A percentile compares a stretch with the other conserved stretches of the same genome.
These are phyloP conservation scores for Tephrocybe sp. DNA, from an alignment of 768 basidiomycete species.

Conservation along the genomic window DNA sequence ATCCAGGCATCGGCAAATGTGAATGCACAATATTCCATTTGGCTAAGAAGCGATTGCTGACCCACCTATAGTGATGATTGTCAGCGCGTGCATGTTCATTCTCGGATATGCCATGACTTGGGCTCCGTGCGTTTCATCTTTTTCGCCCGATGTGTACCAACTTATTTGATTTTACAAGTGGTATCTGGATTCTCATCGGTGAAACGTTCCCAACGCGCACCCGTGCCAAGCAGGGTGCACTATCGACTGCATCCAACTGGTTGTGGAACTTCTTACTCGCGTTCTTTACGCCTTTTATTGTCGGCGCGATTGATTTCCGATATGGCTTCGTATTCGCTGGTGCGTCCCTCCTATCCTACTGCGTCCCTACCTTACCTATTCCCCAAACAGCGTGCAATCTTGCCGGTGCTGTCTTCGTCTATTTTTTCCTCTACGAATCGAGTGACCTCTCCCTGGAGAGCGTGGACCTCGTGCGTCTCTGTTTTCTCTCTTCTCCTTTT, in stretches of 20 bases:
- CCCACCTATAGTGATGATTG: constrained; percentile 51
- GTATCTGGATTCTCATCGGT: constrained; percentile 76
- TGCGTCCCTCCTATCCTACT: constrained; percentile 18
- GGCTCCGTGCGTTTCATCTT: constrained; percentile 45
- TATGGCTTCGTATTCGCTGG: constrained; percentile 77
- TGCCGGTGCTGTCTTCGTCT: constrained; percentile 59
- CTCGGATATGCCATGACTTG: constrained; percentile 70
- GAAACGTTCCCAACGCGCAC: constrained; percentile 77
- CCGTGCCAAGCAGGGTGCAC: constrained; percentile 67
- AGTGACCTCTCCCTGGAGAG: constrained; percentile 65
- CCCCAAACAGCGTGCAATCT: constrained; percentile 51
- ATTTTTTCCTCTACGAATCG: constrained; percentile 76
- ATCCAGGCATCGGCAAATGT: constrained; percentile 56
- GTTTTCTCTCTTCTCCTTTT: background rate
- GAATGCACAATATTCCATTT: constrained; percentile 15
- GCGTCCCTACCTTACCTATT: background rate
- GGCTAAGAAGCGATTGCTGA: background rate
- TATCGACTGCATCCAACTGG: constrained; percentile 69
- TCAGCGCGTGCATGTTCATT: constrained; percentile 71
- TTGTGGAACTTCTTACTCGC: constrained; percentile 71
- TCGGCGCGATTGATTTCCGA: constrained; percentile 49
- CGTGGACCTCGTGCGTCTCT: constrained; percentile 51
- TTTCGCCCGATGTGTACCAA: background rate
- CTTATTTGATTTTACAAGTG: constrained; percentile 27
- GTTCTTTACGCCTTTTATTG: constrained; percentile 81